A percentile compares a stretch with the other conserved stretches of the same genome.
phyloP scores from a whole-genome alignment of 1,284 basidiomycete species.

The Pascua sp. region DNA sequence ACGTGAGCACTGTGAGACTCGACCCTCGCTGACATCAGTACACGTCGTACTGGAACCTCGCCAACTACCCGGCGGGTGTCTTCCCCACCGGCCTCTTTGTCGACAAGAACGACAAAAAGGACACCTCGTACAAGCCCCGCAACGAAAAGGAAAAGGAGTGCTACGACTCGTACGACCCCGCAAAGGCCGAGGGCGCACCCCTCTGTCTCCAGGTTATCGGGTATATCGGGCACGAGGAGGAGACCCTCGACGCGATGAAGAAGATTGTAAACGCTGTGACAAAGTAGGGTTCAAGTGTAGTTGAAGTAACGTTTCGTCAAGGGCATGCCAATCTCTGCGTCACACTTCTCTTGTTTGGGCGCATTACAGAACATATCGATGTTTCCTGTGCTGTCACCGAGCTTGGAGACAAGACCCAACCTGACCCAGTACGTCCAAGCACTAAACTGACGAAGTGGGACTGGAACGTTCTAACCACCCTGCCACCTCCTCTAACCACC shows the following conservation, averaged over 20 bases:
- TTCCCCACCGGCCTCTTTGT: conserved; percentile 60
- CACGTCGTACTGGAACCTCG: conserved; percentile 63
- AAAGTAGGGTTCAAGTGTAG: conserved; percentile 15
- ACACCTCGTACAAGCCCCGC: conserved; percentile 56
- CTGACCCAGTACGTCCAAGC: too few relatives aligned
- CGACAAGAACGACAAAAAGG: conserved; percentile 57
- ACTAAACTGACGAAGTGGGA: too few relatives aligned
- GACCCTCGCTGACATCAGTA: conserved; percentile 65
- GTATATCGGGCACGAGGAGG: conserved; percentile 13
- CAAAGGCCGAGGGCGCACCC: conserved; percentile 19
- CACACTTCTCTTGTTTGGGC: too few relatives aligned
- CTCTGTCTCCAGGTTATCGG: conserved; percentile 15
- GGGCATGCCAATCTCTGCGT: too few relatives aligned
- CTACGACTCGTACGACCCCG: conserved; percentile 22
- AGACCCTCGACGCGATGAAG: conserved; percentile 49
- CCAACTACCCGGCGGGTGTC: conserved; percentile 63
- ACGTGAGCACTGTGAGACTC: conserved; percentile 52
- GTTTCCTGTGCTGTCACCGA: too few relatives aligned
- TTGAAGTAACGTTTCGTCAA: too few relatives aligned
- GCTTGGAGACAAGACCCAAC: too few relatives aligned
- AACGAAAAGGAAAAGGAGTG: conserved; percentile 48
- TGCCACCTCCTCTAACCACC: too few relatives aligned
- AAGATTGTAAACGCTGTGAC: conserved; percentile 24
- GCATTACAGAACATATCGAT: too few relatives aligned
- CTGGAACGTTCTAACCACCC: too few relatives aligned